Evolutionary conservation across 1,139 yeast species (phyloP), one percentile per base, ranked within the genome.

Genomic region (Waltiozyma solani): DNA sequence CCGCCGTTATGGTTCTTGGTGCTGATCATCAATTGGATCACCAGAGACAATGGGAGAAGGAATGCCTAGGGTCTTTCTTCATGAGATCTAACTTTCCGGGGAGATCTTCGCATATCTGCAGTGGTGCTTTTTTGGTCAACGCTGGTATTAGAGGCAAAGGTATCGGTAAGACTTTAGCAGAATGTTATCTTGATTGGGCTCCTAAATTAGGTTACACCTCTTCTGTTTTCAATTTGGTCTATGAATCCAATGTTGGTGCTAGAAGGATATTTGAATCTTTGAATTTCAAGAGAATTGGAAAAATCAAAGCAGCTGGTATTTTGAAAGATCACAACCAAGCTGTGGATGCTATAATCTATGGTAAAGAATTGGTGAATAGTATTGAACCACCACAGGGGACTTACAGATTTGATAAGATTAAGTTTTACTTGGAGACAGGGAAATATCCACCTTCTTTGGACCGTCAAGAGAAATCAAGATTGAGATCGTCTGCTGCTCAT

Each of bases 111-210:
- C 97, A 89, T 58, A 80, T 91, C n/a, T 87, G 95, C 51, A 85
- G 95, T 0, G 95, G 86, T 3, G 82, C 81, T 25, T 84, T 91
- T 49, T 63, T 91, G 39, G 97, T 91, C 2, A 86, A 87, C 58
- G 93, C 95, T 2, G 95, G 95, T 45, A 84, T 84, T 46, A 64
- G 98, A 49, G 91, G 93, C n/a, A 82, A 81, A 54, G 96, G 97
- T 4, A 83, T 91, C 34, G 98, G 98, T 5, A 67, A 79, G 42
- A 82, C 93, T 0, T 59, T 91, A 46, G 79, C 86, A 11, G 94
- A 85, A 50, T 80, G 94, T 48, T 86, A 76, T 51, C 58, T 87
- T 22, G 86, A 81, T 46, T 91, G 97, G 97, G 87, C 96, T 1
- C 94, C 93, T 5, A 66, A 77, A 44, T 65, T 89, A 34, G 96